Evolutionary conservation across 2,329 filamentous ascomycete species (phyloP).

Genomic region (Venturia carpophila): DNA sequence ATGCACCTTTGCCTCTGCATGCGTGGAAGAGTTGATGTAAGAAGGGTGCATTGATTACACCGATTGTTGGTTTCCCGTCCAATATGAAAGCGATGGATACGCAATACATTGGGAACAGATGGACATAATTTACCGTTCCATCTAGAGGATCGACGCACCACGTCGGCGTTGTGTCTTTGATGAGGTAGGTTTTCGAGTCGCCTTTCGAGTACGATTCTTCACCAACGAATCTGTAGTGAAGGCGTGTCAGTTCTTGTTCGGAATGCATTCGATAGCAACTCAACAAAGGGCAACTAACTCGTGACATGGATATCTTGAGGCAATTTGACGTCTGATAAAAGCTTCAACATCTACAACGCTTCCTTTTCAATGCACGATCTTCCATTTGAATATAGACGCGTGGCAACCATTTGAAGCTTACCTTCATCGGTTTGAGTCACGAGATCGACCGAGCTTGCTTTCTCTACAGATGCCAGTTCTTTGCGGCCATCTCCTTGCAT

Average conservation of each 20-base stretch:
- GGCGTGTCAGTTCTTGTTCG: neutral
- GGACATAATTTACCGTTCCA: conserved; percentile 72
- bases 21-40: conserved; percentile 62
- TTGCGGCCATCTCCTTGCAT: conserved; percentile 33
- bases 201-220: conserved; percentile 70
- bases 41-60: conserved; percentile 66
- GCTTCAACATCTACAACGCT: conserved; percentile 57
- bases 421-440: conserved; percentile 70
- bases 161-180: conserved; percentile 52
- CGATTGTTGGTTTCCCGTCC: conserved; percentile 53
- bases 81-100: conserved; percentile 66
- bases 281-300: conserved; percentile 42
- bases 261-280: neutral
- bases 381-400: neutral
- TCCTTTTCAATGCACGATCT: neutral
- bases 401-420: conserved; percentile 29
- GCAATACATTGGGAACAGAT: conserved; percentile 75
- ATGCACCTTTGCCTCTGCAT: conserved; percentile 58
- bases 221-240: conserved; percentile 55
- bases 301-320: conserved; percentile 55
- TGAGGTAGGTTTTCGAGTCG: conserved; percentile 58
- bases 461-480: conserved; percentile 48
- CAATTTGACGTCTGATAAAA: conserved; percentile 57
- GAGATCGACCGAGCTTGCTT: conserved; percentile 68
- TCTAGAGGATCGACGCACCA: conserved; percentile 74